A percentile compares a stretch with the other conserved stretches of the same genome.
Evolutionary conservation across 2,329 filamentous ascomycete genomes (phyloP).

Genomic region (Mycosphaerella arachidis): DNA sequence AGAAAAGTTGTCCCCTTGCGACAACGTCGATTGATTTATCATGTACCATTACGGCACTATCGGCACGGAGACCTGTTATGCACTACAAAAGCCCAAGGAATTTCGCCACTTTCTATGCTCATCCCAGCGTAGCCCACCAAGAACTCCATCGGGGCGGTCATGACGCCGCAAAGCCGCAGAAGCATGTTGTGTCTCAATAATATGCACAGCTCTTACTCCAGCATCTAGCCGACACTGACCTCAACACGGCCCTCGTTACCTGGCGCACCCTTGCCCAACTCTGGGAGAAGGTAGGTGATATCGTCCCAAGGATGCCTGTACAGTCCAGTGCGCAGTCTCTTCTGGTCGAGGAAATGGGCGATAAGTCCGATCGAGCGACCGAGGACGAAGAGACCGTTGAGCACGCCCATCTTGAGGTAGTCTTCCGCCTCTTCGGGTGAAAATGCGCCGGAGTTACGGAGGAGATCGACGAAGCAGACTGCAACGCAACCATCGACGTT

Average conservation of each 20-base stretch:
- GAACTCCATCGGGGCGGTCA: not conserved
- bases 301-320: slow-evolving; percentile 99
- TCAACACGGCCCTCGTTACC: slow-evolving; percentile 84
- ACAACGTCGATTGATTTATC: not conserved
- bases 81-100: not conserved
- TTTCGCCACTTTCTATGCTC: not conserved
- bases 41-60: not conserved
- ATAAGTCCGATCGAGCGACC: slow-evolving; percentile 97
- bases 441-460: slow-evolving; percentile 98
- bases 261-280: slow-evolving; percentile 63
- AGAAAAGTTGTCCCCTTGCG: not conserved
- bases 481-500: slow-evolving; percentile 98
- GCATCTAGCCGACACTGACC: slow-evolving; percentile 57
- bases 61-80: slow-evolving; percentile 1
- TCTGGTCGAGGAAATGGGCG: slow-evolving; percentile 99
- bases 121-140: not conserved
- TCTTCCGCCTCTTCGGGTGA: slow-evolving; percentile 94
- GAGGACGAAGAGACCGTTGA: slow-evolving; percentile 98
- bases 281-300: slow-evolving; percentile 90
- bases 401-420: slow-evolving; percentile 97
- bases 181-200: not conserved
- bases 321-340: slow-evolving; percentile 94
- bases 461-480: slow-evolving; percentile 95
- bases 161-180: not conserved
- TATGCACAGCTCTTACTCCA: not conserved